Evolutionary conservation across 2,329 filamentous ascomycete species (phyloP).

Genomic region (Pezizomycotina sp.): DNA sequence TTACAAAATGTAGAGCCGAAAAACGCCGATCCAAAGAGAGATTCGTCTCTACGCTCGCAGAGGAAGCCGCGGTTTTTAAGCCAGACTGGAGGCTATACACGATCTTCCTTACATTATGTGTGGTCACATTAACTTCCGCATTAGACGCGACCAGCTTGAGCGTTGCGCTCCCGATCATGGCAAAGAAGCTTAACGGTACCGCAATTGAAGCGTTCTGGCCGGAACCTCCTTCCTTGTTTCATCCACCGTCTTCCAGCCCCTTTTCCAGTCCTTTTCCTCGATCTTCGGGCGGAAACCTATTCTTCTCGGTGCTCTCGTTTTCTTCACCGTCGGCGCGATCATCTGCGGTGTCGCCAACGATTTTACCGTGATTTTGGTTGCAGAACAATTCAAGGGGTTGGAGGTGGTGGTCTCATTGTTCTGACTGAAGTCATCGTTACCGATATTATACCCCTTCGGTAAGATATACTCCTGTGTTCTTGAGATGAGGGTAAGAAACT

Average conservation of each 20-base stretch:
- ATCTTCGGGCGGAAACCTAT: conserved; percentile 31
- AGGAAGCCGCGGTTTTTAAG: no score
- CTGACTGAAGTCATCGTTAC: conserved; percentile 35
- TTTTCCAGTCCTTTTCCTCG: conserved; percentile 30
- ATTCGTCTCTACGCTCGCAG: no score
- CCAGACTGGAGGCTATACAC: no score
- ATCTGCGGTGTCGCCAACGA: conserved; percentile 29
- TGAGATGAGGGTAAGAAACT: not conserved
- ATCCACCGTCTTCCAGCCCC: conserved; percentile 44
- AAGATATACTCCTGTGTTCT: conserved; percentile 26
- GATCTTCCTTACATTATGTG: no score
- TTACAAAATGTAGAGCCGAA: no score
- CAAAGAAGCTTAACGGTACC: conserved; percentile 36
- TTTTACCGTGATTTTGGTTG: conserved; percentile 30
- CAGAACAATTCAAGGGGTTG: conserved; percentile 35
- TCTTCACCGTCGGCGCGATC: conserved; percentile 32
- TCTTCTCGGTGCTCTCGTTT: conserved; percentile 25
- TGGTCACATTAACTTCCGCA: no score
- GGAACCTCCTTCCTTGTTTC: conserved; percentile 54
- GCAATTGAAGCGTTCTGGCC: conserved; percentile 52
- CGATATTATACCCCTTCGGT: conserved; percentile 33
- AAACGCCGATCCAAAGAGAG: no score
- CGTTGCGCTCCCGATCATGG: conserved; percentile 37
- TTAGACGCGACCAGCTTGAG: no score
- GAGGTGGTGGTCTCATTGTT: conserved; percentile 36